Evolutionary conservation across 78 protist genomes (phyloP), one percentile per base, ranked within the genome.

Genomic region (Cavenderia fasciculata): DNA sequence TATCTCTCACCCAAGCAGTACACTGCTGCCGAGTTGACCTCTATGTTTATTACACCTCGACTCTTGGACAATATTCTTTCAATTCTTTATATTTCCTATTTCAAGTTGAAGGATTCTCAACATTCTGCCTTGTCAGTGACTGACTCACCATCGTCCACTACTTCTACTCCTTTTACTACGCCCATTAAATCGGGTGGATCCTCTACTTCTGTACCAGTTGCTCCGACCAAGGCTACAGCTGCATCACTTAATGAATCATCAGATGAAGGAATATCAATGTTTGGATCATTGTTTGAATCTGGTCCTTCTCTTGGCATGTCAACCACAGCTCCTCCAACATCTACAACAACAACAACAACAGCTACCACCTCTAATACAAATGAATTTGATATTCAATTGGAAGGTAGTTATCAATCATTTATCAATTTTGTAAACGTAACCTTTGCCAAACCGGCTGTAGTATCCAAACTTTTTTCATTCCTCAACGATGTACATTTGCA

Each of bases 11-110:
- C 43, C n/a, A 36, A 79, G 4, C 75, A 65, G 23, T 79, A 52
- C 44, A n/a, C 56, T 10, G 38, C n/a, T 44, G 43, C 49, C 23
- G 66, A 82, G 72, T 12, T 82, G 16, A 52, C 40, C 33, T 41
- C 36, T 16, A 10, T 38, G 44, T 82, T 68, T 56, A 68, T 68
- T n/a, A 52, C 72, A 54, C 44, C 66, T 1, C 33, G 41, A 56
- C 36, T 82, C 8, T 27, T 82, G 5, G 90, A 82, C 56, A 33
- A 68, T 27, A 12, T 82, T 11, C 68, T 82, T 34, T 34, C 74
- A 21, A 44, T 68, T 14, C 34, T 82, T 14, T 82, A 82, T 57
- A 56, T 82, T 18, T 56, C 69, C 19, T 82, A 27, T 19, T 68
- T 19, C 46, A 82, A 68, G 33, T 0, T 40, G 36, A 57, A 74